phyloP scores from a whole-genome alignment of 164 flowering plant genomes.

The Nymphaea colorata region DNA sequence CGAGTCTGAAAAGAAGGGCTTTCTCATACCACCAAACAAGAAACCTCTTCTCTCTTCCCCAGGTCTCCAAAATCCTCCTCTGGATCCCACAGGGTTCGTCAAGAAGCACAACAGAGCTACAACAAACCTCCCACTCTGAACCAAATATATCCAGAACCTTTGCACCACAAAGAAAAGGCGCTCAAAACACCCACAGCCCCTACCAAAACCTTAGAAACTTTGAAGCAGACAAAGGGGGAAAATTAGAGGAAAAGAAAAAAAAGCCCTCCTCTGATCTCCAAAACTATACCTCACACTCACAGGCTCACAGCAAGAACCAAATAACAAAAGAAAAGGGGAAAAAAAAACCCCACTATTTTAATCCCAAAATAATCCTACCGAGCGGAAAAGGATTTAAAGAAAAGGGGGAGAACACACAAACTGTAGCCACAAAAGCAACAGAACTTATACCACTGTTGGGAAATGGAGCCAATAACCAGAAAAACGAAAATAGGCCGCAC shows the following conservation, averaged over 20 bases:
- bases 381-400: no score
- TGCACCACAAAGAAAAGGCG: not conserved
- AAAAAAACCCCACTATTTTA: not conserved
- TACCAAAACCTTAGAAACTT: not conserved
- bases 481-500: not conserved
- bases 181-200: not conserved
- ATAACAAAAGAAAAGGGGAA: no score
- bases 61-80: conserved; percentile 56
- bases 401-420: no score
- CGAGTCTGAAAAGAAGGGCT: conserved; percentile 63
- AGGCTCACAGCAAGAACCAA: not conserved
- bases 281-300: not conserved
- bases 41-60: conserved; percentile 43
- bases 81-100: not conserved
- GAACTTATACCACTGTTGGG: not conserved
- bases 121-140: not conserved
- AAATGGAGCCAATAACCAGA: not conserved
- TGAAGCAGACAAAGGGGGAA: no score
- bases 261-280: conserved; percentile 6
- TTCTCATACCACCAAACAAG: conserved; percentile 84
- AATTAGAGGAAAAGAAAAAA: not conserved
- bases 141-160: not conserved
- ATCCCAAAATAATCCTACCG: not conserved
- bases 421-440: not conserved
- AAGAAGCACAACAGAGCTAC: not conserved